A percentile compares a stretch with the other conserved stretches of the same genome.
phyloP scores from a whole-genome alignment of 257 asterid species.

The Cynanchum wilfordii region DNA sequence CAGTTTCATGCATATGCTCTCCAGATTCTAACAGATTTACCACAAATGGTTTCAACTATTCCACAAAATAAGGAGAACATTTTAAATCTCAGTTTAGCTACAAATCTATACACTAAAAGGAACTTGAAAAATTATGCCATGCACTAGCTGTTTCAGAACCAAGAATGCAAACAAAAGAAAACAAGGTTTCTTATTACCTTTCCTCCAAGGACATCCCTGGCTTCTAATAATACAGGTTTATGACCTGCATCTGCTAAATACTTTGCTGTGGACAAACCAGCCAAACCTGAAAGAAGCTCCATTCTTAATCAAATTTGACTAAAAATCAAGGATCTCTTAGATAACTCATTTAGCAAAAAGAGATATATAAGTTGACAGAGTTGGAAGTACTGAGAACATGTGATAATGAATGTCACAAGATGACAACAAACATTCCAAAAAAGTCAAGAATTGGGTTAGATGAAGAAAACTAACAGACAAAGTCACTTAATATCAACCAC shows the following conservation, averaged over 20 bases:
- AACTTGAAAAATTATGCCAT: too few species aligned
- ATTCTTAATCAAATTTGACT: constrained; percentile 7
- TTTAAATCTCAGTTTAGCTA: neutral
- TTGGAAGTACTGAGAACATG: neutral
- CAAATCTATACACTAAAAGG: neutral
- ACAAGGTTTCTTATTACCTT: constrained; percentile 43
- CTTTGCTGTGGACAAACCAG: constrained; percentile 91
- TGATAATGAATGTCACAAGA: neutral
- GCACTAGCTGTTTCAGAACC: neutral
- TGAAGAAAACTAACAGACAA: neutral
- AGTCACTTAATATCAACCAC: constrained; percentile 1
- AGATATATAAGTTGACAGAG: neutral
- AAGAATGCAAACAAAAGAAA: neutral
- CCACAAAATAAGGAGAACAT: neutral
- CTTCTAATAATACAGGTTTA: constrained; percentile 84
- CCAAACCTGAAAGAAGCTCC: constrained; percentile 61
- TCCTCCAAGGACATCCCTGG: constrained; percentile 95
- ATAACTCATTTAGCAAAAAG: neutral
- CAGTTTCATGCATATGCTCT: neutral
- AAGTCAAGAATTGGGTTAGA: neutral
- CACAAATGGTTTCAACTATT: neutral
- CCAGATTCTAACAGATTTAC: neutral
- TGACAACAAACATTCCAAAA: neutral
- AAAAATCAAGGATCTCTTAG: neutral
- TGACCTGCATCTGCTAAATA: constrained; percentile 99